These are phyloP conservation scores for Tetrapyrgos nigripes DNA, from an alignment of 1,284 basidiomycete genomes.

Conservation along the genomic window DNA sequence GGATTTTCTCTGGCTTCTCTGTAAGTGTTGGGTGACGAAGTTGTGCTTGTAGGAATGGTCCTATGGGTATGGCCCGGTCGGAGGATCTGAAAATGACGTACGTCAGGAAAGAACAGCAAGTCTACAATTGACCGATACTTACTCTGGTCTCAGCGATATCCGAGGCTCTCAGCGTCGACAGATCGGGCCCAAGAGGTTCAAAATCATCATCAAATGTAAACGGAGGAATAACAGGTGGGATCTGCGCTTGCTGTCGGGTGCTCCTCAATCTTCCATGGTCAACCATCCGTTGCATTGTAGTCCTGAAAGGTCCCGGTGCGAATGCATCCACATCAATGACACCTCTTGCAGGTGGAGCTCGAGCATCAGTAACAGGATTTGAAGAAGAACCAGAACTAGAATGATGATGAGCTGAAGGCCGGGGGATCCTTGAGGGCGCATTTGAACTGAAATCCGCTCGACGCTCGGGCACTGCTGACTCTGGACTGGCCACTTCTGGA, in stretches of 20 bases:
- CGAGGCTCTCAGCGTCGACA: not conserved
- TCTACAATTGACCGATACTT: too few species aligned
- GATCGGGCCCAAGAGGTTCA: not conserved
- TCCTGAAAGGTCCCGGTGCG: constrained; percentile 50
- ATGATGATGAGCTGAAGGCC: not conserved
- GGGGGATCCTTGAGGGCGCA: not conserved
- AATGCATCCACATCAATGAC: constrained; percentile 43
- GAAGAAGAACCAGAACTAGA: not conserved
- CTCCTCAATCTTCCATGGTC: constrained; percentile 27
- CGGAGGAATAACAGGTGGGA: constrained; percentile 26
- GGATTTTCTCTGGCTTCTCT: too few species aligned
- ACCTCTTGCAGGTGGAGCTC: constrained; percentile 1
- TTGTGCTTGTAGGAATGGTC: too few species aligned
- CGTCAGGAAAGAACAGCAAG: too few species aligned
- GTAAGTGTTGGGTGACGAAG: not conserved
- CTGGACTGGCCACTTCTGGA: too few species aligned
- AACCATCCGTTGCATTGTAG: constrained; percentile 43
- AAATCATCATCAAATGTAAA: constrained; percentile 26
- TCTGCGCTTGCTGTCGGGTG: constrained; percentile 12
- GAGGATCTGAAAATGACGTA: not conserved
- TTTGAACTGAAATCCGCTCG: too few species aligned
- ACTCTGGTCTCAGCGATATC: not conserved
- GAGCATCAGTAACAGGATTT: constrained; percentile 2
- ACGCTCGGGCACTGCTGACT: too few species aligned
- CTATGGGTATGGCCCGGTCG: not conserved